Base-by-base conservation (phyloP, 306 rosid genomes). In the Castanea mollissima region DNA sequence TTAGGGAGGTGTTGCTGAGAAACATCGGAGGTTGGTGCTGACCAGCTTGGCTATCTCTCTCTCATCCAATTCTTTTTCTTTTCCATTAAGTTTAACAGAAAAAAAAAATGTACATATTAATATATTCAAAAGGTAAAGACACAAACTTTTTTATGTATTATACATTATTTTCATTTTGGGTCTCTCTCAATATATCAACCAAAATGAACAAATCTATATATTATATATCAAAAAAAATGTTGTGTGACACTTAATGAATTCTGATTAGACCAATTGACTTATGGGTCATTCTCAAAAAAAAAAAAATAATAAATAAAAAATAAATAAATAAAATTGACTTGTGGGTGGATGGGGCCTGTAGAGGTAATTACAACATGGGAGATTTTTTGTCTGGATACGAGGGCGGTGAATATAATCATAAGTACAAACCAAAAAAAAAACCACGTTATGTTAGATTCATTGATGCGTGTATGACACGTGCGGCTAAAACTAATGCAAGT, bases 21-120 rank as follows among this genome's bases (percentile, higher is more conserved):
- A 94, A 84, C 90, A 88, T 85, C 94, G 91, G 89, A 86, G 85
- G 86, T 85, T 68, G 86, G 94, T 92, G 91, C 91, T 91, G 91
- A 86, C 93, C 92, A 89, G 89, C 90, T 88, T 38, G 67, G 23
- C 62, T 35, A 8, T 52, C 65, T 75, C 75, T 44, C 46, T 20
- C 19, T 35, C 19, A 2, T 21, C 41, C 35, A 0, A 11, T 29
- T 41, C 4, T 54, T 59, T 0, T 25, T 9, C 16, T 56, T 13
- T 62, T 32, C 8, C 15, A 29, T 29, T 34, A 5, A 20, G 31
- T 25, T 38, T 34, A 19, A 57, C 9, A 19, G 31, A 3, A 9
- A 5, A 5, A 18, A 7, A 27, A 25, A 12, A 60, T 60, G 13
- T 63, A 27, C 18, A 5, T 63, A 34, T 35, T 13, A 29, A 29